These are phyloP conservation scores for Kalanchoe fedtschenkoi DNA, from an alignment of 164 flowering plant species.

Conservation along the genomic window DNA sequence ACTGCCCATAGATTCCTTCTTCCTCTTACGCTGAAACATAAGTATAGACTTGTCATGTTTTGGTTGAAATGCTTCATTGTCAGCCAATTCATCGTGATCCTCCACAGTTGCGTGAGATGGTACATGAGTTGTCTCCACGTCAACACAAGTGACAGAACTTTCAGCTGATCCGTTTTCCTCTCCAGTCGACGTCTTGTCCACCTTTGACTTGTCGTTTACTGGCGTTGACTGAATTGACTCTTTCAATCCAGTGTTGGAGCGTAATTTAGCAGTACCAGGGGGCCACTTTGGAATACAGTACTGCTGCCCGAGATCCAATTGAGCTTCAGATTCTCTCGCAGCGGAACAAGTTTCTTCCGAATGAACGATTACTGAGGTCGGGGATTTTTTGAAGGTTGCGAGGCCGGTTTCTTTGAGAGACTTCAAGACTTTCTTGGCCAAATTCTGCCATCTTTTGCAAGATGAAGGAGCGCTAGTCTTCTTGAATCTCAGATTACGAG, in stretches of 20 bases:
- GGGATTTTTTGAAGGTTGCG: constrained; percentile 12
- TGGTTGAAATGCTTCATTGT: constrained; percentile 17
- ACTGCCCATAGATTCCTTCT: constrained; percentile 41
- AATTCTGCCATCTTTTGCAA: not conserved
- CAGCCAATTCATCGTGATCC: constrained; percentile 12
- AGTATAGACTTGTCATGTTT: constrained; percentile 36
- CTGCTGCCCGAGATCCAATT: constrained; percentile 12
- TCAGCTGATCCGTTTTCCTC: constrained; percentile 24
- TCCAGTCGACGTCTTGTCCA: constrained; percentile 17
- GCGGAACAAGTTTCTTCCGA: constrained; percentile 14
- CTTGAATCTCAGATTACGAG: constrained; percentile 14
- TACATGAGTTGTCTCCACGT: constrained; percentile 15
- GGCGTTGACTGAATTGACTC: not conserved
- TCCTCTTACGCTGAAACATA: constrained; percentile 80
- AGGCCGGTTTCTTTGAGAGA: constrained; percentile 13
- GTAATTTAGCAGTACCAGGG: constrained; percentile 7
- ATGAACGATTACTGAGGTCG: constrained; percentile 13
- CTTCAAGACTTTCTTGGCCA: constrained; percentile 11
- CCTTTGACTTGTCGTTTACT: constrained; percentile 12
- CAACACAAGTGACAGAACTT: constrained; percentile 13
- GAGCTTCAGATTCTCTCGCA: constrained; percentile 10
- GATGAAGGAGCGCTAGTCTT: constrained; percentile 1
- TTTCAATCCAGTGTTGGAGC: not conserved
- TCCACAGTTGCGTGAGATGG: constrained; percentile 18
- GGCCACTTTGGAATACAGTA: no score